Percentiles rank a stretch among this genome's conserved stretches.
Evolutionary conservation across 768 basidiomycete species (phyloP).

Genomic region (Kwoniella bestiolae): DNA sequence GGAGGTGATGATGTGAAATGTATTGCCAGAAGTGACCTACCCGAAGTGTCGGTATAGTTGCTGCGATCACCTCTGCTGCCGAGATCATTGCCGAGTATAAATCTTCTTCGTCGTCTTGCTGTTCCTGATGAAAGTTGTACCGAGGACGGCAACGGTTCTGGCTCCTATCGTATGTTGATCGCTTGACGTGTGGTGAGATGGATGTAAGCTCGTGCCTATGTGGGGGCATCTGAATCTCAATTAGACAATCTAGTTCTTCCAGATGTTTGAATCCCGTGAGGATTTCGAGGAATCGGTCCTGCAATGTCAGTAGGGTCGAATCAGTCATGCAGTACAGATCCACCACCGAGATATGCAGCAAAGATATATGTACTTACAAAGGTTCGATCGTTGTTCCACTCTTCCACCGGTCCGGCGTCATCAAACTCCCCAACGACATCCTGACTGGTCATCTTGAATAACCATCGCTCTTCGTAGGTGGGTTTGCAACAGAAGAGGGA

Average conservation of each 20-base stretch:
- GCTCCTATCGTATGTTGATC: no score
- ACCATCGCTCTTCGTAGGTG: background rate
- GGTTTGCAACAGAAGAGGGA: background rate
- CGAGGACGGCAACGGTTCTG: no score
- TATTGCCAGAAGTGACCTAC: background rate
- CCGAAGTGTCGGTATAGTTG: background rate
- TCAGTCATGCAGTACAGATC: background rate
- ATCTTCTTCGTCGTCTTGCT: background rate
- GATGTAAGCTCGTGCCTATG: no score
- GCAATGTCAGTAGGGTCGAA: no score
- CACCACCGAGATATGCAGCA: background rate
- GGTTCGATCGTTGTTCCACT: background rate
- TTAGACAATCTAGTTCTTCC: background rate
- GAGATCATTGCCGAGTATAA: background rate
- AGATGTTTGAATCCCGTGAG: background rate
- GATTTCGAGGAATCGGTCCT: background rate
- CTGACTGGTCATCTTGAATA: background rate
- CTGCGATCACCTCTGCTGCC: background rate
- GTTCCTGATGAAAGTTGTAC: no score
- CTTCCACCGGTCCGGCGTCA: background rate
- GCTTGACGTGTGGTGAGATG: no score
- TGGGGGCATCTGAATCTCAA: background rate
- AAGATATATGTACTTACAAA: background rate
- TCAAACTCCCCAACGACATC: background rate
- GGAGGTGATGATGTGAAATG: background rate